A percentile compares a stretch with the other conserved stretches of the same genome.
phyloP scores from a whole-genome alignment of 495 filamentous ascomycete genomes.

The Evansstolkia leycettana region DNA sequence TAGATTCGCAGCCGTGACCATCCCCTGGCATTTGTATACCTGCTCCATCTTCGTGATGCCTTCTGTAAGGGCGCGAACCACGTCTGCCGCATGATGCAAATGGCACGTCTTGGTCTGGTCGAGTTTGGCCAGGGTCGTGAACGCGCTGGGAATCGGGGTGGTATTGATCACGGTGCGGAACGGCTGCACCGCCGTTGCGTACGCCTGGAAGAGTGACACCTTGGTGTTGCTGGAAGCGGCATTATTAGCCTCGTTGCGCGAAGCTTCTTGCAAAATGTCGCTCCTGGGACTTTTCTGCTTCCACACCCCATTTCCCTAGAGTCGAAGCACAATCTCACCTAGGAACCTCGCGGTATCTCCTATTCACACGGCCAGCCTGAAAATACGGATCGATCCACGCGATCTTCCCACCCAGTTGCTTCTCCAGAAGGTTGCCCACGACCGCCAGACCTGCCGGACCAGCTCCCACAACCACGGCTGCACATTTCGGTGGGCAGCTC shows the following conservation, averaged over 20 bases:
- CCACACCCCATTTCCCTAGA: no score
- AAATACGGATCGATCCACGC: constrained; percentile 44
- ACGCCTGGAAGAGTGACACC: constrained; percentile 40
- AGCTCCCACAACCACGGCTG: constrained; percentile 43
- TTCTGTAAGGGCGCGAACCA: constrained; percentile 36
- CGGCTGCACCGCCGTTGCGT: constrained; percentile 33
- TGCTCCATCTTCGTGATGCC: constrained; percentile 35
- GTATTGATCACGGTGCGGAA: constrained; percentile 36
- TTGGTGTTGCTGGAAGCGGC: constrained; percentile 29
- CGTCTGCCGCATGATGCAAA: constrained; percentile 40
- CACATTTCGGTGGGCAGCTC: constrained; percentile 23
- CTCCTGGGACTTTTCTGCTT: no score
- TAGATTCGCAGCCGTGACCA: constrained; percentile 29
- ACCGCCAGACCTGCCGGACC: constrained; percentile 46
- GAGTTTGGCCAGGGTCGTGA: constrained; percentile 37
- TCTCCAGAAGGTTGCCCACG: constrained; percentile 43
- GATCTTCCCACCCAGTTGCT: constrained; percentile 30
- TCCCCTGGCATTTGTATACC: constrained; percentile 26
- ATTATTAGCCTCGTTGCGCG: background rate
- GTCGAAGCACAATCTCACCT: constrained; percentile 22
- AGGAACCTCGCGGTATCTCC: constrained; percentile 44
- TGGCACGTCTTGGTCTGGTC: constrained; percentile 42
- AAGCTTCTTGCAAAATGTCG: background rate
- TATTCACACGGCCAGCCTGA: constrained; percentile 37
- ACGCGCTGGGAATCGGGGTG: constrained; percentile 35